Conservation (phyloP, 768 basidiomycete genomes). For the Boletellus emodensis region DNA sequence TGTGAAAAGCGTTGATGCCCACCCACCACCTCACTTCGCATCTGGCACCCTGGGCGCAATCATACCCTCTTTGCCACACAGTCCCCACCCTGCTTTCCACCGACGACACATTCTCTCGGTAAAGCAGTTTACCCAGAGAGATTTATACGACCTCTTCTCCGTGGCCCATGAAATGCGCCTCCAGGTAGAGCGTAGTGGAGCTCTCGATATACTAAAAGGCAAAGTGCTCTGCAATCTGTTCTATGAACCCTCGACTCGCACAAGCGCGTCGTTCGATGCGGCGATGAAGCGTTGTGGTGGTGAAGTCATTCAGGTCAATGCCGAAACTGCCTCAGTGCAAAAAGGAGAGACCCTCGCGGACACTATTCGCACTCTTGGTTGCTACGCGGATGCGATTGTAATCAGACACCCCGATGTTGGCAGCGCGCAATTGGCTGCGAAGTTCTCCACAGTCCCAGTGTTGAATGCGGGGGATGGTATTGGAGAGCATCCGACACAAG, state of each 20-base stretch:
- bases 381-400: slow-evolving; percentile 93
- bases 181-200: slow-evolving; percentile 88
- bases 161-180: slow-evolving; percentile 95
- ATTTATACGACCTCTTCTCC: slow-evolving; percentile 91
- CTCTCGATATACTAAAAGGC: slow-evolving; percentile 85
- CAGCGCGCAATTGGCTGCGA: slow-evolving; percentile 92
- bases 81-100: slow-evolving; percentile 82
- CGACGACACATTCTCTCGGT: slow-evolving; percentile 91
- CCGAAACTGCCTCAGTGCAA: slow-evolving; percentile 79
- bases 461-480: slow-evolving; percentile 96
- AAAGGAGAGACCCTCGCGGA: slow-evolving; percentile 95
- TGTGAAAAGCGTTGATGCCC: slow-evolving; percentile 29
- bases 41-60: slow-evolving; percentile 9
- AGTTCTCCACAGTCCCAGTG: slow-evolving; percentile 92
- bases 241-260: slow-evolving; percentile 96
- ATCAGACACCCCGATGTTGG: slow-evolving; percentile 93
- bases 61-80: slow-evolving; percentile 20
- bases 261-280: slow-evolving; percentile 93
- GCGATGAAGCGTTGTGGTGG: slow-evolving; percentile 99
- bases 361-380: slow-evolving; percentile 90
- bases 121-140: slow-evolving; percentile 86
- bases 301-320: slow-evolving; percentile 81
- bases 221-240: slow-evolving; percentile 89
- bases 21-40: slow-evolving; percentile 11
- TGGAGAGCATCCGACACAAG: slow-evolving; percentile 97